Base-by-base conservation (phyloP, 75 land plant genomes). In the Azolla pinnata region DNA sequence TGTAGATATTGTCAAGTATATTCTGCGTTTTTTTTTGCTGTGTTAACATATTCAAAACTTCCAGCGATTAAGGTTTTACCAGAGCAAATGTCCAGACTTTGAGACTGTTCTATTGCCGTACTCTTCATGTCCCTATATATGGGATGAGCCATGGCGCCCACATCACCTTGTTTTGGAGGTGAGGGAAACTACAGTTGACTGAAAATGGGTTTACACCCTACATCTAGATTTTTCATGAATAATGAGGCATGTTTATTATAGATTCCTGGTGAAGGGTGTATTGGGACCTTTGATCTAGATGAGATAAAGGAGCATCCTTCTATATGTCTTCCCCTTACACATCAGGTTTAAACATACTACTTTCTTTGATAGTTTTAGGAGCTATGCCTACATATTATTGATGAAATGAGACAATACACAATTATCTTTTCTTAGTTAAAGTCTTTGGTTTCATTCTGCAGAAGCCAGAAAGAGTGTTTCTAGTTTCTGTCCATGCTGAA, bases 91-190 rank as follows among this genome's bases (percentile, higher is more conserved):
- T 66, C 97, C 91, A 59, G 67, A 72, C 7, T 75, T 80, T 77
- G 96, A 86, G 33, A 88, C 83, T 28, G 60, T 69, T 44, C 63
- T 93, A 31, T 76, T 86, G 35, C 63, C 96, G n/a, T 89, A 93
- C 59, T 74, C 83, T 29, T 85, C 93, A 29, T 86, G 79, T 58
- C 66, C 75, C 23, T 93, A 93, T 76, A 85, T 87, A 30, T 93
- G 99, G 99, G 99, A 93, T 79, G 99, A 93, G 62, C 99, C 99
- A 27, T 89, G 80, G 64, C 83, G 68, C 8, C 99, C 96, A 35
- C 90, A 82, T 58, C 90, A 83, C 29, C 83, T 93, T 32, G 69
- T 71, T 42, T 53, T 93, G 66, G 99, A 93, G 87, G 99, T 89
- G 70, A 29, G 33, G 8, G 30, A 28, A 31, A 27, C 49, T 34